These are phyloP conservation scores for Nitzschia putrida DNA, from an alignment of 108 stramenopile species.

Conservation along the genomic window DNA sequence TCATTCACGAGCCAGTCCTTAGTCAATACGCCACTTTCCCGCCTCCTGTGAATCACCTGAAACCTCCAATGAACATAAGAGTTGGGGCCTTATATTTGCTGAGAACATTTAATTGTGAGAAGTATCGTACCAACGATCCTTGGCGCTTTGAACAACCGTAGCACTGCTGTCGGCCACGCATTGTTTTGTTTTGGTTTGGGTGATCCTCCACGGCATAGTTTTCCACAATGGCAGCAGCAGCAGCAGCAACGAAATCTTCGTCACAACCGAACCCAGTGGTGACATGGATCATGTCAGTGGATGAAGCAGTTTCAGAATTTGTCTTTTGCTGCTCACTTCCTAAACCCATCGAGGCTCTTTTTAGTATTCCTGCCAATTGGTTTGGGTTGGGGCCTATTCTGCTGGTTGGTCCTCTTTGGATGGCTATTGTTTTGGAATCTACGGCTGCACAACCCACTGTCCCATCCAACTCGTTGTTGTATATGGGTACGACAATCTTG, in stretches of 20 bases:
- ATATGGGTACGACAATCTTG: background rate
- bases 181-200: background rate
- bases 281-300: constrained; percentile 6
- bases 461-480: background rate
- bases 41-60: too few relatives aligned
- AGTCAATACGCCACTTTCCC: too few relatives aligned
- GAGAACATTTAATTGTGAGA: too few relatives aligned
- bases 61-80: too few relatives aligned
- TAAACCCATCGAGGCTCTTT: constrained; percentile 7
- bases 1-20: too few relatives aligned
- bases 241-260: too few relatives aligned
- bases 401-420: constrained; percentile 18
- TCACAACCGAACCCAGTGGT: background rate
- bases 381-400: constrained; percentile 24
- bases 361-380: constrained; percentile 22
- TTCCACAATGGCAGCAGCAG: too few relatives aligned
- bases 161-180: background rate
- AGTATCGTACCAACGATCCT: too few relatives aligned
- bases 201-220: background rate
- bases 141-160: too few relatives aligned
- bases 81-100: too few relatives aligned
- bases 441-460: background rate
- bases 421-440: background rate
- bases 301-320: constrained; percentile 12
- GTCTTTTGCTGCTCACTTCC: constrained; percentile 22